Conservation (phyloP, 306 rosid species). For the Phaseolus lunatus region DNA sequence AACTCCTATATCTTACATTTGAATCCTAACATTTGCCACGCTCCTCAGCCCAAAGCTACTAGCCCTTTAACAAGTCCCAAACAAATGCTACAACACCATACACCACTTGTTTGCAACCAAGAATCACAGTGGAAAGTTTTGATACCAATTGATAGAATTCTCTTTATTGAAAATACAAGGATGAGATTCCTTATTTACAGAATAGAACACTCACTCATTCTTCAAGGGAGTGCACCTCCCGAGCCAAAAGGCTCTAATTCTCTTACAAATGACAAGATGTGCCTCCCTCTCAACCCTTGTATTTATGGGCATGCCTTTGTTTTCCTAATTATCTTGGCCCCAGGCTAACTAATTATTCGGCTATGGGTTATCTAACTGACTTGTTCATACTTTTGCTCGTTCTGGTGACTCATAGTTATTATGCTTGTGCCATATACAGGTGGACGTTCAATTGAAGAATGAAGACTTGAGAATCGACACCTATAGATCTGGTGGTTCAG, state of each 20-base stretch:
- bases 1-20: background rate
- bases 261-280: background rate
- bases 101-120: background rate
- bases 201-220: background rate
- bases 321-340: background rate
- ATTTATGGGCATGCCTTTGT: background rate
- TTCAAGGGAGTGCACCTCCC: background rate
- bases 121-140: background rate
- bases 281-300: background rate
- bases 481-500: slow-evolving; percentile 90
- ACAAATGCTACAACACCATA: background rate
- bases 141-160: background rate
- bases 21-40: background rate
- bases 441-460: slow-evolving; percentile 87
- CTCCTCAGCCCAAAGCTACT: background rate
- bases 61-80: background rate
- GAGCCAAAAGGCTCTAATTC: background rate
- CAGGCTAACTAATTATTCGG: background rate
- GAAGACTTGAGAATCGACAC: slow-evolving; percentile 87
- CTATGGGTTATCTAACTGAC: background rate
- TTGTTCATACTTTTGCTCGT: slow-evolving; percentile 16
- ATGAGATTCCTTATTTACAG: background rate
- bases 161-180: background rate
- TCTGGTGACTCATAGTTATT: slow-evolving; percentile 14
- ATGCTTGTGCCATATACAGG: slow-evolving; percentile 56